Evolutionary conservation across 768 basidiomycete species (phyloP).

Genomic region (Tricholomella constricta): DNA sequence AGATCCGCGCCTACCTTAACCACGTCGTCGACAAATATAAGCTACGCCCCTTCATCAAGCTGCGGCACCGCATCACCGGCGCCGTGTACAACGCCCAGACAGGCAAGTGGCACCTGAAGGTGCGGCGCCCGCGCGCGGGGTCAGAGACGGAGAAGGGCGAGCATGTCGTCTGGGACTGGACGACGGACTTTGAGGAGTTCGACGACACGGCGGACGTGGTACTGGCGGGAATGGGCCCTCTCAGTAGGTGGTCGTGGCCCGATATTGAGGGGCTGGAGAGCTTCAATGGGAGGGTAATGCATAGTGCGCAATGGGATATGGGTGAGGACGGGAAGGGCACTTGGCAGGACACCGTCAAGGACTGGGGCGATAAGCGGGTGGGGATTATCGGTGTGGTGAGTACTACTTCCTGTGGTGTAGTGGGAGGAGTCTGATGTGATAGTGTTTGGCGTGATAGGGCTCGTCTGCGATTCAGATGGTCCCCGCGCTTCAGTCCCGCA

Average conservation of each 20-base stretch:
- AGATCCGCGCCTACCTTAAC: slow-evolving; percentile 59
- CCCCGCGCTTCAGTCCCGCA: slow-evolving; percentile 55
- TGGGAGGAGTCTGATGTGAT: neutral
- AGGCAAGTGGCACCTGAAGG: slow-evolving; percentile 58
- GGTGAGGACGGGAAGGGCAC: slow-evolving; percentile 32
- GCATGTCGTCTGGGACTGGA: slow-evolving; percentile 20
- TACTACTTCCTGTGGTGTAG: slow-evolving; percentile 1
- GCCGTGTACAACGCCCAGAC: slow-evolving; percentile 51
- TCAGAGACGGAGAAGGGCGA: slow-evolving; percentile 18
- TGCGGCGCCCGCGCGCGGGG: slow-evolving; percentile 34
- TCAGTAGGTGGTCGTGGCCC: slow-evolving; percentile 70
- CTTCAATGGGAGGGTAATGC: slow-evolving; percentile 60
- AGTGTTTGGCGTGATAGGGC: slow-evolving; percentile 41
- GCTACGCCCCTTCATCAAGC: slow-evolving; percentile 52
- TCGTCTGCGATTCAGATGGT: slow-evolving; percentile 66
- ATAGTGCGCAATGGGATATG: slow-evolving; percentile 64
- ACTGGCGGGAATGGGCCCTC: slow-evolving; percentile 51
- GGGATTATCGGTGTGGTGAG: slow-evolving; percentile 63
- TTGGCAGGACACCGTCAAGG: slow-evolving; percentile 47
- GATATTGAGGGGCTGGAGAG: slow-evolving; percentile 57
- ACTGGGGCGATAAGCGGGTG: slow-evolving; percentile 54
- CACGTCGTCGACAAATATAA: slow-evolving; percentile 58
- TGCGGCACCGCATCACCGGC: slow-evolving; percentile 53
- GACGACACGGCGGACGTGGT: slow-evolving; percentile 59
- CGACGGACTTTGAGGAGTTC: slow-evolving; percentile 40